These are phyloP conservation scores for Nephromyces sp. DNA, from an alignment of 169 alveolate genomes.

Conservation along the genomic window DNA sequence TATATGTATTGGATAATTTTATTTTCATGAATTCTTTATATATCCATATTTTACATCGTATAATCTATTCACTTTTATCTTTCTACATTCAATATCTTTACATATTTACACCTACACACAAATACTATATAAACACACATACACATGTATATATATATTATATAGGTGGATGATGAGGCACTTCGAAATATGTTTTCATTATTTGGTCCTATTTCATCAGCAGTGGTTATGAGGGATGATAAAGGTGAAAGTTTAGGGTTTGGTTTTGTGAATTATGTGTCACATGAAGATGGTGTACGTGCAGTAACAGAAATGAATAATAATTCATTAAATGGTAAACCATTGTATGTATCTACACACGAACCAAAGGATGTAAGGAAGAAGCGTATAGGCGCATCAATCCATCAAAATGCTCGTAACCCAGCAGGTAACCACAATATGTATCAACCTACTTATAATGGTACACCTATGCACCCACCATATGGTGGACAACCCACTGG, in stretches of 20 bases:
- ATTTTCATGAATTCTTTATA: too few relatives aligned
- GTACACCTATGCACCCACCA: neutral
- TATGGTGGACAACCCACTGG: neutral
- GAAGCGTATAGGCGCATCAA: neutral
- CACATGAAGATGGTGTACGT: slow-evolving; percentile 90
- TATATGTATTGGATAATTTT: too few relatives aligned
- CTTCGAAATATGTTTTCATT: slow-evolving; percentile 73
- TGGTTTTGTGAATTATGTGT: slow-evolving; percentile 91
- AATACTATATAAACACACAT: too few relatives aligned
- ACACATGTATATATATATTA: too few relatives aligned
- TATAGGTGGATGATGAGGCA: slow-evolving; percentile 65
- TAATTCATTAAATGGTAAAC: slow-evolving; percentile 71
- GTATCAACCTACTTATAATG: neutral
- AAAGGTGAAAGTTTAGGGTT: slow-evolving; percentile 87
- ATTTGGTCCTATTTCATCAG: slow-evolving; percentile 79
- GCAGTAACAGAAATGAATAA: slow-evolving; percentile 93
- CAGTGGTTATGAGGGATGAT: slow-evolving; percentile 84
- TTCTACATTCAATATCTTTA: too few relatives aligned
- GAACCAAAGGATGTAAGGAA: slow-evolving; percentile 78
- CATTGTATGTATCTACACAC: slow-evolving; percentile 84
- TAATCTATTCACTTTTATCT: too few relatives aligned
- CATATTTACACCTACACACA: too few relatives aligned
- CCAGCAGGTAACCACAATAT: neutral
- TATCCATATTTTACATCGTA: too few relatives aligned
- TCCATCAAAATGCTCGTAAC: neutral